Conservation (phyloP, 2,329 filamentous ascomycete species). For the Myotisia sp. region DNA sequence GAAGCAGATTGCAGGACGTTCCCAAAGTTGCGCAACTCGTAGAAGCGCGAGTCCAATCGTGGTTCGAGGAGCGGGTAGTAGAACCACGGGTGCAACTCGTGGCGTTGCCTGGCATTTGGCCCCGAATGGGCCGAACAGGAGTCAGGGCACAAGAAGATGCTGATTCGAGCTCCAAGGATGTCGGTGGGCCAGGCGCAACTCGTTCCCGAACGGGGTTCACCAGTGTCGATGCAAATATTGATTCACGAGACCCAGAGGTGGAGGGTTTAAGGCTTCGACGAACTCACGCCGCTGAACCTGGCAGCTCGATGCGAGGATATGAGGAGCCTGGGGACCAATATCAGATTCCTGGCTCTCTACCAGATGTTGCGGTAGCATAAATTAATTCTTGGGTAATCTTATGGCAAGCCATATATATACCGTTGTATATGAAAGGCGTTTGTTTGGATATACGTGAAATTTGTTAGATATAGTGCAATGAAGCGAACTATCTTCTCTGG, state of each 20-base stretch:
- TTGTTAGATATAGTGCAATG: too few relatives aligned
- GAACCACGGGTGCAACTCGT: constrained; percentile 53
- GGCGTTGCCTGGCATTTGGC: constrained; percentile 48
- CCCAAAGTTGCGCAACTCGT: constrained; percentile 53
- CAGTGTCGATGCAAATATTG: constrained; percentile 1
- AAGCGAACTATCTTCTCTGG: too few relatives aligned
- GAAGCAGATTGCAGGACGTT: constrained; percentile 49
- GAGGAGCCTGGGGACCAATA: constrained; percentile 19
- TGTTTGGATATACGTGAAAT: too few relatives aligned
- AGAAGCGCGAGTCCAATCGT: constrained; percentile 49
- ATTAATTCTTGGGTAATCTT: too few relatives aligned
- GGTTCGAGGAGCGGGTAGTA: constrained; percentile 54
- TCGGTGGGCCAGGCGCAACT: not conserved
- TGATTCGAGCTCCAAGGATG: constrained; percentile 10
- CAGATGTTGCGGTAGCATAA: constrained; percentile 17
- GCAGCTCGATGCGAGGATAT: not conserved
- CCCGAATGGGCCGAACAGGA: constrained; percentile 39
- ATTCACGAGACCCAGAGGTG: constrained; percentile 14
- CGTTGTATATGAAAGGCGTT: too few relatives aligned
- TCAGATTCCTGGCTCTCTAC: constrained; percentile 28
- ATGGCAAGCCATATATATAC: too few relatives aligned
- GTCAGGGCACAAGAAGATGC: constrained; percentile 31
- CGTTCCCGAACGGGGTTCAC: constrained; percentile 6
- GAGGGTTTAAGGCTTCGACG: constrained; percentile 23
- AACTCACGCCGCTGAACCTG: not conserved